These are phyloP conservation scores for Betula pendula DNA, from an alignment of 306 rosid genomes.

Conservation along the genomic window DNA sequence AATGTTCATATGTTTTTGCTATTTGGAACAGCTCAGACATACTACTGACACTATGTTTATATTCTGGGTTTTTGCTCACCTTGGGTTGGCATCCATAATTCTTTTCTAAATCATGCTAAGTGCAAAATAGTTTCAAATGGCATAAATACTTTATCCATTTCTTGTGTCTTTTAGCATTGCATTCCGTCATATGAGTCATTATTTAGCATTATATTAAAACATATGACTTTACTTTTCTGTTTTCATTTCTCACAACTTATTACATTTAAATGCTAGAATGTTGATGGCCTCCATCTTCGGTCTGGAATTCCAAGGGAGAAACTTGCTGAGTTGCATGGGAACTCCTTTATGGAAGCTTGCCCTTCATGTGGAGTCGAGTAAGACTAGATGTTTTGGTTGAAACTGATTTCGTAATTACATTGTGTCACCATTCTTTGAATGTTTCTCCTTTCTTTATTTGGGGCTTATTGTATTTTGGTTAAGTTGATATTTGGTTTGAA, in stretches of 20 bases:
- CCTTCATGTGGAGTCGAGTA: conserved; percentile 92
- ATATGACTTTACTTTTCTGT: not conserved
- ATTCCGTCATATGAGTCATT: not conserved
- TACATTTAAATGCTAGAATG: conserved; percentile 65
- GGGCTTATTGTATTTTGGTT: not conserved
- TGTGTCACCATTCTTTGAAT: conserved; percentile 2
- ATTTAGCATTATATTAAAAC: not conserved
- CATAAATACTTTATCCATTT: not conserved
- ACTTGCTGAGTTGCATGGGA: conserved; percentile 91
- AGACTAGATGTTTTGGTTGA: conserved; percentile 30
- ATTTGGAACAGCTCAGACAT: conserved; percentile 5
- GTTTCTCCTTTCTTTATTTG: conserved; percentile 12
- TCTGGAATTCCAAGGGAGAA: conserved; percentile 97
- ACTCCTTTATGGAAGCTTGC: conserved; percentile 96
- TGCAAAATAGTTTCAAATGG: not conserved
- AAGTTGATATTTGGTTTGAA: conserved; percentile 9
- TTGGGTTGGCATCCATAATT: not conserved
- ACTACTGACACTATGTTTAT: not conserved
- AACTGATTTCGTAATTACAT: not conserved
- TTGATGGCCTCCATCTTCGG: conserved; percentile 98
- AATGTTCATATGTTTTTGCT: not conserved
- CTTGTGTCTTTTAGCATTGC: not conserved
- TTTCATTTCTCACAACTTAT: conserved; percentile 15
- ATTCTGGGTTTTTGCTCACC: not conserved
- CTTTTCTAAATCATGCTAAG: not conserved